A percentile compares a stretch with the other conserved stretches of the same genome.
Evolutionary conservation across 805 yeast genomes (phyloP).

Genomic region (Barnettozyma salicaria): DNA sequence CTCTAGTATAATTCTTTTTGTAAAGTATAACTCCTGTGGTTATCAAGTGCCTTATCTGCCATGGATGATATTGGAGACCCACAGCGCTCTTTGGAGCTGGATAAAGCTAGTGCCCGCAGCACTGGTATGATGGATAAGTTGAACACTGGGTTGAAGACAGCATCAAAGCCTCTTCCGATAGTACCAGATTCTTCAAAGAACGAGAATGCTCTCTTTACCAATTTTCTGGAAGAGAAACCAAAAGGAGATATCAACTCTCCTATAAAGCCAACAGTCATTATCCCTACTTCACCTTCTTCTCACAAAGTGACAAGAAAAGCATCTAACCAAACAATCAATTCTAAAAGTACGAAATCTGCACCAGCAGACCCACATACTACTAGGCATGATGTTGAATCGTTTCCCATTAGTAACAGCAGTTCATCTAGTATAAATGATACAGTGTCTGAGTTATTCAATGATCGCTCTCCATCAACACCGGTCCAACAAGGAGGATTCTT

Average conservation of each 20-base stretch:
- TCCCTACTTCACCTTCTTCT: constrained; percentile 6
- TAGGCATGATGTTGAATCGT: constrained; percentile 39
- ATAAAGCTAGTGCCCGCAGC: no score
- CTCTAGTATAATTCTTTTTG: no score
- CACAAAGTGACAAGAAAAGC: constrained; percentile 4
- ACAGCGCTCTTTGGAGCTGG: no score
- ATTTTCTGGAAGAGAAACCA: no score
- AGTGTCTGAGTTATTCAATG: constrained; percentile 13
- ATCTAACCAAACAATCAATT: constrained; percentile 1
- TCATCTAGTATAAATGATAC: constrained; percentile 21
- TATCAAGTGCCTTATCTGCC: no score
- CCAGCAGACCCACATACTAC: constrained; percentile 52
- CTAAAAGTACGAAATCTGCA: constrained; percentile 30
- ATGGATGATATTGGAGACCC: no score
- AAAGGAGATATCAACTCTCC: constrained; percentile 8
- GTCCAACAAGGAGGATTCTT: constrained; percentile 15
- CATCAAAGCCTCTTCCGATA: neutral
- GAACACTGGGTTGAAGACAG: no score
- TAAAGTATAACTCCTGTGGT: no score
- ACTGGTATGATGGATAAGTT: no score
- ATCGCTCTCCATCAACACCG: constrained; percentile 17
- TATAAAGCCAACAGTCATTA: constrained; percentile 8
- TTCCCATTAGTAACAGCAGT: constrained; percentile 9
- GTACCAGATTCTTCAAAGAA: neutral
- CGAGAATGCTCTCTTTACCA: neutral